A percentile compares a stretch with the other conserved stretches of the same genome.
Evolutionary conservation across 2,329 filamentous ascomycete species (phyloP).

Genomic region (Venturia asperata): DNA sequence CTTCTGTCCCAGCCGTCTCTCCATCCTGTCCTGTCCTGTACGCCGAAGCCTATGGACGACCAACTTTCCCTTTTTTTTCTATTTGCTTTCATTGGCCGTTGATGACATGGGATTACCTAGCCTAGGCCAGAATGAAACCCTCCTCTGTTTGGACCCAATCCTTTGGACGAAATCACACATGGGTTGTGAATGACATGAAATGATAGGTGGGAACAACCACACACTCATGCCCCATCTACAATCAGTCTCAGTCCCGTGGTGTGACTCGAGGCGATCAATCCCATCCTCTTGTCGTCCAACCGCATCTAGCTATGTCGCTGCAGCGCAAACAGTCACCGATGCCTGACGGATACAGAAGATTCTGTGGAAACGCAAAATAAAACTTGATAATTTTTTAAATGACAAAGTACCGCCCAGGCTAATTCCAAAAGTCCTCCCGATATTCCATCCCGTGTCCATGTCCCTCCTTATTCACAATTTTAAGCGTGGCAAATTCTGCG

Average conservation of each 20-base stretch:
- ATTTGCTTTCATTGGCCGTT: background rate
- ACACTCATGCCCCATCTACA: background rate
- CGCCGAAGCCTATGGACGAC: background rate
- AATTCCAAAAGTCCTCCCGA: conserved; percentile 1
- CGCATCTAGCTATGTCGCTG: too few species aligned
- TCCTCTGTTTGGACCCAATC: background rate
- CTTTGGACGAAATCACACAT: conserved; percentile 2
- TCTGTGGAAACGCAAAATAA: background rate
- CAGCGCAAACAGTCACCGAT: too few species aligned
- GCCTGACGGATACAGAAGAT: background rate
- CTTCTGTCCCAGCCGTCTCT: too few species aligned
- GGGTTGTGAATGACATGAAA: background rate
- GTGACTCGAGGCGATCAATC: too few species aligned
- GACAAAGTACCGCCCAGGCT: background rate
- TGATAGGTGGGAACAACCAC: background rate
- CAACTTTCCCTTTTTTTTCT: background rate
- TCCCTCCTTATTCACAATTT: background rate
- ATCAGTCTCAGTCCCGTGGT: background rate
- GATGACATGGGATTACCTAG: too few species aligned
- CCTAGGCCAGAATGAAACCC: too few species aligned
- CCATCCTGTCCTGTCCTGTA: background rate
- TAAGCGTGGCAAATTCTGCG: background rate
- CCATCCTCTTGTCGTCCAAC: too few species aligned
- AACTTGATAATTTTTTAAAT: background rate
- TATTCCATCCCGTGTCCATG: conserved; percentile 2